Conservation (phyloP, 495 filamentous ascomycete genomes). For the Diplogelasinospora grovesii region DNA sequence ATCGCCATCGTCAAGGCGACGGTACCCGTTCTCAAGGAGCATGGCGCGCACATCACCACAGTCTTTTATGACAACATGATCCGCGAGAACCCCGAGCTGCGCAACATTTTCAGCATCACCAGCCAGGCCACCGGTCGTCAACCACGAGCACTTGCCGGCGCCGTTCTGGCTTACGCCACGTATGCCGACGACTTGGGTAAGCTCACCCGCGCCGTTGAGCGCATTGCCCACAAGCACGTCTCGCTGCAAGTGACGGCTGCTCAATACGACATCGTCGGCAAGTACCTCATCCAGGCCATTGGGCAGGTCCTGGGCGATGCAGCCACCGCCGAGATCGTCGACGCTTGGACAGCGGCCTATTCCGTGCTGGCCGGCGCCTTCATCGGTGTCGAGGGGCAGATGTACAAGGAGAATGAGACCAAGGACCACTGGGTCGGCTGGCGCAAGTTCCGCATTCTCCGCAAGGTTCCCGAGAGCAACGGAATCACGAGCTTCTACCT, state of each 20-base stretch:
- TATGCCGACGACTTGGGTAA: slow-evolving; percentile 64
- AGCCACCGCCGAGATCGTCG: slow-evolving; percentile 57
- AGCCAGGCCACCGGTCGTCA: slow-evolving; percentile 62
- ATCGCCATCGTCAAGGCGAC: slow-evolving; percentile 53
- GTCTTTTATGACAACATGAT: slow-evolving; percentile 67
- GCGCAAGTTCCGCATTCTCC: slow-evolving; percentile 57
- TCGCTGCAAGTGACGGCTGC: slow-evolving; percentile 62
- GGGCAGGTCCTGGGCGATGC: slow-evolving; percentile 59
- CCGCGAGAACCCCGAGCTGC: slow-evolving; percentile 50
- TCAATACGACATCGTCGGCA: slow-evolving; percentile 63
- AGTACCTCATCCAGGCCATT: slow-evolving; percentile 62
- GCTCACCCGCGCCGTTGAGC: slow-evolving; percentile 56
- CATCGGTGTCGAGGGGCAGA: slow-evolving; percentile 53
- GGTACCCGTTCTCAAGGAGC: slow-evolving; percentile 55
- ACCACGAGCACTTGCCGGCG: slow-evolving; percentile 55
- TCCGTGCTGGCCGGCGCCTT: slow-evolving; percentile 58
- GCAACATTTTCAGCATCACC: slow-evolving; percentile 60
- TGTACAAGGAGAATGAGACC: slow-evolving; percentile 49
- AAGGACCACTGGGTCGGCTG: slow-evolving; percentile 55
- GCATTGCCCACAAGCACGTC: slow-evolving; percentile 71
- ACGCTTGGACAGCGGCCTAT: slow-evolving; percentile 62
- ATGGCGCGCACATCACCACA: slow-evolving; percentile 59
- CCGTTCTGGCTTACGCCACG: slow-evolving; percentile 63
- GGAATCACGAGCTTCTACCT: slow-evolving; percentile 63
- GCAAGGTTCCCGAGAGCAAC: slow-evolving; percentile 52